Evolutionary conservation across 129 eudicot genomes (phyloP).

Genomic region (Centrapalus pauciflorus): DNA sequence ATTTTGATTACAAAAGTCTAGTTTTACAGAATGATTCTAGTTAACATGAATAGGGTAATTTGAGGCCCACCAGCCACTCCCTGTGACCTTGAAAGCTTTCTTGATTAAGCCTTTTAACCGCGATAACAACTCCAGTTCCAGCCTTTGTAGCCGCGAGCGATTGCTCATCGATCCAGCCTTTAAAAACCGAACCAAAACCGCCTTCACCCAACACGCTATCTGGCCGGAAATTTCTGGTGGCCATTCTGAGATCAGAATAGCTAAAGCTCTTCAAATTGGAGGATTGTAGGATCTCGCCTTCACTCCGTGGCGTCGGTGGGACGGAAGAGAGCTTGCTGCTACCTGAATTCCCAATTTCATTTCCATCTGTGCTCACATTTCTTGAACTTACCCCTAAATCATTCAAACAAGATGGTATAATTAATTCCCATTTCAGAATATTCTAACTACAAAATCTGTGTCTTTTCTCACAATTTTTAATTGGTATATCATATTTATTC

Average conservation of each 20-base stretch:
- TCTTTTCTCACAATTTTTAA: neutral
- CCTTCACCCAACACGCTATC: slow-evolving; percentile 92
- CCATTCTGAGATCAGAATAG: slow-evolving; percentile 53
- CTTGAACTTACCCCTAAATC: slow-evolving; percentile 62
- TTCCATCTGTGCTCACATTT: slow-evolving; percentile 35
- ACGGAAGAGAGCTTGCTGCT: slow-evolving; percentile 57
- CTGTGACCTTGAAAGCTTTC: slow-evolving; percentile 88
- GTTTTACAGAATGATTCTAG: neutral
- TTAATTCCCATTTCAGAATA: neutral
- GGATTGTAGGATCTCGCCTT: slow-evolving; percentile 79
- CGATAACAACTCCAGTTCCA: slow-evolving; percentile 76
- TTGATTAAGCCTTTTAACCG: slow-evolving; percentile 76
- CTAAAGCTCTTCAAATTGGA: slow-evolving; percentile 64
- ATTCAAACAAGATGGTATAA: neutral
- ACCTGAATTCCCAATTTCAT: slow-evolving; percentile 35
- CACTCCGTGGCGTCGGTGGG: slow-evolving; percentile 68
- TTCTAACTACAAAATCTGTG: neutral
- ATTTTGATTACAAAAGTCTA: neutral
- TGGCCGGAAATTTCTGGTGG: slow-evolving; percentile 87
- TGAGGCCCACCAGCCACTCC: slow-evolving; percentile 80
- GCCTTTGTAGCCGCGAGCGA: slow-evolving; percentile 64
- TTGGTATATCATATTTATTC: slow-evolving; percentile 6
- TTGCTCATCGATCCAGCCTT: slow-evolving; percentile 90
- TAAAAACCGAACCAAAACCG: slow-evolving; percentile 87
- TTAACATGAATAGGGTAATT: neutral